These are phyloP conservation scores for Neurospora sp. DNA, from an alignment of 495 filamentous ascomycete genomes.

Conservation along the genomic window DNA sequence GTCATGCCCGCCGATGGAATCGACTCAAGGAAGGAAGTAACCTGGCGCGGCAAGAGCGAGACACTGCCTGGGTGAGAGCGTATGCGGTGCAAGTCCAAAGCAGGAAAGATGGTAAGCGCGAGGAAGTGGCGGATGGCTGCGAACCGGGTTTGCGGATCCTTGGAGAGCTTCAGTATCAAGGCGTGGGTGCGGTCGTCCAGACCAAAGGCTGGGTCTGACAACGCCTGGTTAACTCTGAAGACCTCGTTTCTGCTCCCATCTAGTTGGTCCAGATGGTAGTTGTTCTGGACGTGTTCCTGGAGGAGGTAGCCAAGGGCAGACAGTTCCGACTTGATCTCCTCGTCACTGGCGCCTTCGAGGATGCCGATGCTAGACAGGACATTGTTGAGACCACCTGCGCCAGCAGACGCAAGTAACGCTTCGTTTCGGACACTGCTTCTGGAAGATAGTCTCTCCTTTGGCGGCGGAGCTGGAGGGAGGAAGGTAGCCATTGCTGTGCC, in stretches of 20 bases:
- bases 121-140: not conserved
- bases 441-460: not conserved
- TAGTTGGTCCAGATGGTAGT: conserved; percentile 23
- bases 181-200: not conserved
- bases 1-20: conserved; percentile 10
- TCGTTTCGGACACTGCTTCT: not conserved
- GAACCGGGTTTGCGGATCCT: not conserved
- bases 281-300: conserved; percentile 23
- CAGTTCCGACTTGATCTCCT: conserved; percentile 19
- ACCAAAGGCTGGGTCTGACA: not conserved
- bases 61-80: conserved; percentile 2
- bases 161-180: not conserved
- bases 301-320: conserved; percentile 18
- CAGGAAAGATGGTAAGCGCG: not conserved
- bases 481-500: not conserved
- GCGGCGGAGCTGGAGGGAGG: not conserved
- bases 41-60: conserved; percentile 23
- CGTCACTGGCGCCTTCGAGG: conserved; percentile 17
- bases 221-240: not conserved
- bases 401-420: not conserved
- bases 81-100: not conserved
- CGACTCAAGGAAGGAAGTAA: conserved; percentile 18
- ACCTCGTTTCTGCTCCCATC: not conserved
- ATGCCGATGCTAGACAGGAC: conserved; percentile 1
- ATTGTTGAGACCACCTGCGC: not conserved